phyloP scores from a whole-genome alignment of 1,284 basidiomycete species.

The Puccinia novopanici region DNA sequence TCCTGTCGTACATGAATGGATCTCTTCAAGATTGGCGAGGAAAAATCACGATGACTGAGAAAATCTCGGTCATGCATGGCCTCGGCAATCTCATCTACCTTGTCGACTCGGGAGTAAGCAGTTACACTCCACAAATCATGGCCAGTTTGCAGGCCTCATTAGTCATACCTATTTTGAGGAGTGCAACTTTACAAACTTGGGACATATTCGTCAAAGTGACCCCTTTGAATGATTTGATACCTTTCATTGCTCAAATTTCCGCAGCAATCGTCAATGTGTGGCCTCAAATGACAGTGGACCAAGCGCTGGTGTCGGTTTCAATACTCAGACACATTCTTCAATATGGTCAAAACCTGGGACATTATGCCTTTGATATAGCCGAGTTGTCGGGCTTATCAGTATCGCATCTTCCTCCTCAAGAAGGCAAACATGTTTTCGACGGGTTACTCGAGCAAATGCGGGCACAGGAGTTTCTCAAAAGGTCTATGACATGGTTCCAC shows the following conservation, averaged over 20 bases:
- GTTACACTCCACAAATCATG: slow-evolving; percentile 71
- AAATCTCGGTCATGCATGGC: slow-evolving; percentile 43
- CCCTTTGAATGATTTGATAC: slow-evolving; percentile 72
- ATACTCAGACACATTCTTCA: slow-evolving; percentile 74
- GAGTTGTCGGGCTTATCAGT: slow-evolving; percentile 63
- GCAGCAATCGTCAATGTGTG: slow-evolving; percentile 81
- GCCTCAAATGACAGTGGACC: slow-evolving; percentile 67
- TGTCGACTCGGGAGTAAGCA: slow-evolving; percentile 38
- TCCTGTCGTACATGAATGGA: slow-evolving; percentile 47
- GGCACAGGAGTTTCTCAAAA: slow-evolving; percentile 65
- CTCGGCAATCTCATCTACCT: slow-evolving; percentile 43
- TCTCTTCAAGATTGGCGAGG: slow-evolving; percentile 44
- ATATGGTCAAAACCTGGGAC: slow-evolving; percentile 65
- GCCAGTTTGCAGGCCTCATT: slow-evolving; percentile 92
- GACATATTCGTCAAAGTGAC: slow-evolving; percentile 74
- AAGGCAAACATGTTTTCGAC: slow-evolving; percentile 68
- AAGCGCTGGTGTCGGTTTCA: slow-evolving; percentile 66
- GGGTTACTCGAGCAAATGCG: slow-evolving; percentile 64
- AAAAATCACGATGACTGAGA: slow-evolving; percentile 40
- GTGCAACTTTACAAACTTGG: slow-evolving; percentile 82
- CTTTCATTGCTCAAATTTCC: slow-evolving; percentile 82
- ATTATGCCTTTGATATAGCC: slow-evolving; percentile 73
- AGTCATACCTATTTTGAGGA: slow-evolving; percentile 70
- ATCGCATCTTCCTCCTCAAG: slow-evolving; percentile 45
- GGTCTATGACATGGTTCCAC: slow-evolving; percentile 64